Percentiles rank a stretch among this genome's conserved stretches.
Evolutionary conservation across 768 basidiomycete genomes (phyloP).

Genomic region (Mycena epipterygia): DNA sequence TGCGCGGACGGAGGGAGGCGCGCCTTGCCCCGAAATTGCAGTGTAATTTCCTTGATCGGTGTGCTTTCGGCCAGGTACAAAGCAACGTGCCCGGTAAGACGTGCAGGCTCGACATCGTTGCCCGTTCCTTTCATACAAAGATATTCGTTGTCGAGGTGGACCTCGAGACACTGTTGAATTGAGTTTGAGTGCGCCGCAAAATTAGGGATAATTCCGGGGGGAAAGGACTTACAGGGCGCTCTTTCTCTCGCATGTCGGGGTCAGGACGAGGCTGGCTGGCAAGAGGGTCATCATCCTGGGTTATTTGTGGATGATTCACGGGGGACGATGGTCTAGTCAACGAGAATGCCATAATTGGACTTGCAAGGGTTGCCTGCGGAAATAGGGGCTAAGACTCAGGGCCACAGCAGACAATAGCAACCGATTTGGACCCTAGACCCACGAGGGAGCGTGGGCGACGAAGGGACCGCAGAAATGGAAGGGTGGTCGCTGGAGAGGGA

Average conservation of each 20-base stretch:
- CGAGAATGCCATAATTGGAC: conserved; percentile 28
- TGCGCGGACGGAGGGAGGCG: conserved; percentile 69
- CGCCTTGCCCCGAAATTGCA: conserved; percentile 89
- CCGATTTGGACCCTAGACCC: neutral
- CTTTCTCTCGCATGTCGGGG: conserved; percentile 32
- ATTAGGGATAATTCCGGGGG: neutral
- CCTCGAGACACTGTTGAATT: conserved; percentile 64
- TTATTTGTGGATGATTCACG: conserved; percentile 28
- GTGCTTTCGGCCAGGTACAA: conserved; percentile 87
- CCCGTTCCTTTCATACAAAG: conserved; percentile 85
- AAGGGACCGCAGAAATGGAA: conserved; percentile 20
- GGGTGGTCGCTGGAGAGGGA: conserved; percentile 1
- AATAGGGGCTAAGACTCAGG: conserved; percentile 11
- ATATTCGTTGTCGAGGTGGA: conserved; percentile 78
- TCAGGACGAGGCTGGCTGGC: conserved; percentile 23
- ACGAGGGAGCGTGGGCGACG: neutral
- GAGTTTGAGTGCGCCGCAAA: neutral
- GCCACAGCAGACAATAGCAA: conserved; percentile 16
- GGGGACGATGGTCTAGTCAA: conserved; percentile 34
- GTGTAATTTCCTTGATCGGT: conserved; percentile 85
- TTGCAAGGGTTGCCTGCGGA: neutral
- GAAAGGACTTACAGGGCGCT: conserved; percentile 27
- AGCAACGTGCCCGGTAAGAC: conserved; percentile 85
- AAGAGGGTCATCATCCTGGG: conserved; percentile 24
- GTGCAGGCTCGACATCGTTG: conserved; percentile 84